These are phyloP conservation scores for Lentinula novae-zelandiae DNA, from an alignment of 1,284 basidiomycete genomes.

Conservation along the genomic window DNA sequence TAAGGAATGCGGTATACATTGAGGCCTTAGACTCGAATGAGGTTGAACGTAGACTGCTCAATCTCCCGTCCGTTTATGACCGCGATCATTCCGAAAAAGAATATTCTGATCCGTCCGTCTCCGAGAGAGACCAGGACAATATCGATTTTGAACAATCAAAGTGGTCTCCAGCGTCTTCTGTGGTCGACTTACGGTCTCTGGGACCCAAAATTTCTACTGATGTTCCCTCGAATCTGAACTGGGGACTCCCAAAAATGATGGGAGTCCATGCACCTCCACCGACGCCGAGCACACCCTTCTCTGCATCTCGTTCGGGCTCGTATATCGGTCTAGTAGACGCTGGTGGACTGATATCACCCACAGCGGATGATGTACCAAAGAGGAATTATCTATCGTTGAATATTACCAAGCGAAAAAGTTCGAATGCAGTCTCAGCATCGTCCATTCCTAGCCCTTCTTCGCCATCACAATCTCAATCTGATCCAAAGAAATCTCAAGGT, in stretches of 20 bases:
- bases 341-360: not conserved
- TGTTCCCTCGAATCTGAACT: not conserved
- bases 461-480: not conserved
- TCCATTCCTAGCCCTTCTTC: not conserved
- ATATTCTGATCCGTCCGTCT: not conserved
- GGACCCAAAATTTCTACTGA: not conserved
- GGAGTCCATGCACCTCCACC: constrained; percentile 2
- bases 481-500: not conserved
- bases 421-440: not conserved
- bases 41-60: constrained; percentile 3
- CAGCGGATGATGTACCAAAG: not conserved
- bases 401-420: not conserved
- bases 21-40: constrained; percentile 10
- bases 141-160: not conserved
- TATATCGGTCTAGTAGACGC: not conserved
- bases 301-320: not conserved
- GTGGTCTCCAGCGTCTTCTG: constrained; percentile 10
- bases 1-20: constrained; percentile 11
- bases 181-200: not conserved
- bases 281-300: not conserved
- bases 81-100: not conserved
- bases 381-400: not conserved
- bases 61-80: not conserved
- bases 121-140: not conserved
- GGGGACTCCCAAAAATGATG: constrained; percentile 1